phyloP scores from a whole-genome alignment of 345 rosid species.

The Pugionium cornutum region DNA sequence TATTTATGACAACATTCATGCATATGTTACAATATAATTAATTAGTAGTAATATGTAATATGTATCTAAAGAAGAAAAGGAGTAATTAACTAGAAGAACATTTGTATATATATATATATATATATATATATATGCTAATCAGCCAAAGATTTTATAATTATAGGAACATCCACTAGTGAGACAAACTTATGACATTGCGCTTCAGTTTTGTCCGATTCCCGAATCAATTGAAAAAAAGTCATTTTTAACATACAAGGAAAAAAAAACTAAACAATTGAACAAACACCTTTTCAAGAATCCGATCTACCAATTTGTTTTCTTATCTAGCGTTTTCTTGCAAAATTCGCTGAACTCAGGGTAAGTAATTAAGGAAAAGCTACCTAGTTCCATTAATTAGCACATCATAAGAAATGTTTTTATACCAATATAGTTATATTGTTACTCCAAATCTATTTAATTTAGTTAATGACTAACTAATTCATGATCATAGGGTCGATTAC shows the following conservation, averaged over 20 bases:
- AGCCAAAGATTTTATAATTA: slow-evolving; percentile 23
- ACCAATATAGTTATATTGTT: background rate
- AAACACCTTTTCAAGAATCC: slow-evolving; percentile 20
- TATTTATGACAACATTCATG: background rate
- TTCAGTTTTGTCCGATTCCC: slow-evolving; percentile 37
- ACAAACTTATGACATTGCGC: slow-evolving; percentile 35
- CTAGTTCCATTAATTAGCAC: slow-evolving; percentile 3
- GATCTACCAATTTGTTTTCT: slow-evolving; percentile 14
- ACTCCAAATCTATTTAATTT: background rate
- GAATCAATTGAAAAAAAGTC: slow-evolving; percentile 34
- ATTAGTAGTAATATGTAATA: slow-evolving; percentile 9
- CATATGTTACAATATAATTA: slow-evolving; percentile 12
- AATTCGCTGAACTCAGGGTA: slow-evolving; percentile 36
- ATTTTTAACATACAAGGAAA: slow-evolving; percentile 19
- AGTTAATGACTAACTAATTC: background rate
- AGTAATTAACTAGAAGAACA: background rate
- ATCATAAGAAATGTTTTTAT: slow-evolving; percentile 5
- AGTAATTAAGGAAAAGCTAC: slow-evolving; percentile 3
- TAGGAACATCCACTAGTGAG: slow-evolving; percentile 39
- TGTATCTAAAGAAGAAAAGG: background rate
- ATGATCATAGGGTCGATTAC: slow-evolving; percentile 11
- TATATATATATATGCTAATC: slow-evolving; percentile 12
- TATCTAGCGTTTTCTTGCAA: slow-evolving; percentile 8
- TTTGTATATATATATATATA: slow-evolving; percentile 4
- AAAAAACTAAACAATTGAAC: background rate